phyloP scores from a whole-genome alignment of 2,329 filamentous ascomycete genomes.

The Setomelanomma holmii region DNA sequence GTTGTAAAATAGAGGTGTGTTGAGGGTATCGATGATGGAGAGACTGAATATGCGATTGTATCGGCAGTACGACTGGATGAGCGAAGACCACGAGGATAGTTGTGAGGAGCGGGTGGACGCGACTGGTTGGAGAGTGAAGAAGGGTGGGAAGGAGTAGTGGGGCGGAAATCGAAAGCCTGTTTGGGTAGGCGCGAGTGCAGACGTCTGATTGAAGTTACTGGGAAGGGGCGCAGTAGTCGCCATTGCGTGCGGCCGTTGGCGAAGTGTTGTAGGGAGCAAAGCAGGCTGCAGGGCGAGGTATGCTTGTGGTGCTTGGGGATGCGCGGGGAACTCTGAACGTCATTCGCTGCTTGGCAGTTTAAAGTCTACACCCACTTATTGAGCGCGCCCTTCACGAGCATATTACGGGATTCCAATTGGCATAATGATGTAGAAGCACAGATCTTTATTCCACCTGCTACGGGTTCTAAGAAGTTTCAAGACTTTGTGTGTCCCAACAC shows the following conservation, averaged over 20 bases:
- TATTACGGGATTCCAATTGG: too few species aligned
- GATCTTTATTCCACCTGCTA: neutral
- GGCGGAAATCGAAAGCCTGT: constrained; percentile 51
- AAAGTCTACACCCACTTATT: too few species aligned
- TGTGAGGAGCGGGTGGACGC: constrained; percentile 76
- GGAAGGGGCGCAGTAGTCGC: constrained; percentile 15
- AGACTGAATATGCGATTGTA: constrained; percentile 80
- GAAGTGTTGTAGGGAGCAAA: too few species aligned
- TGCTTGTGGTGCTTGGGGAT: neutral
- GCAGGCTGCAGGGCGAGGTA: too few species aligned
- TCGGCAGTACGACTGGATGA: constrained; percentile 84
- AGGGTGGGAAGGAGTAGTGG: constrained; percentile 78
- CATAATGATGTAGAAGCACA: too few species aligned
- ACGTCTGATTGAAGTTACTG: constrained; percentile 11
- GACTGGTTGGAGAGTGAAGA: constrained; percentile 84
- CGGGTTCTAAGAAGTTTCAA: neutral
- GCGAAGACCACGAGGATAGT: constrained; percentile 82
- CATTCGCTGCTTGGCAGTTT: constrained; percentile 16
- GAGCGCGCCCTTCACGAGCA: too few species aligned
- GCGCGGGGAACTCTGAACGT: constrained; percentile 26
- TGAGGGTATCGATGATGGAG: constrained; percentile 63
- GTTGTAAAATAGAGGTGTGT: constrained; percentile 66
- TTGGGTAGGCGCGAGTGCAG: constrained; percentile 13
- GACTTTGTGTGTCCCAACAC: neutral
- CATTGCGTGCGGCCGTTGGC: too few species aligned